Conservation (phyloP, 1,284 basidiomycete genomes). For the Trametes sp. region DNA sequence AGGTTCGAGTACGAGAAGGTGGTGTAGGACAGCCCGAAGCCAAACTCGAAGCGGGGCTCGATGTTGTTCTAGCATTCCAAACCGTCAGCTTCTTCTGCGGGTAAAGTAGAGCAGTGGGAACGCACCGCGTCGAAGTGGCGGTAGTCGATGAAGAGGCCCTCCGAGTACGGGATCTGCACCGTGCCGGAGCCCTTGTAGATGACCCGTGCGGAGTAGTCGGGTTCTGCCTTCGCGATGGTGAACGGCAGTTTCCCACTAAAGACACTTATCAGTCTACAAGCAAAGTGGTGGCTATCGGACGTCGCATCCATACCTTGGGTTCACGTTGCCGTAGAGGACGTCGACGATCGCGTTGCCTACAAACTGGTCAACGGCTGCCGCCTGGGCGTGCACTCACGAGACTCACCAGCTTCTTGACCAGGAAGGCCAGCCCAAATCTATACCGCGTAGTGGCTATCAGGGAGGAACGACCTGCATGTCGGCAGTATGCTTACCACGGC, state of each 20-base stretch:
- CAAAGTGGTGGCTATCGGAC: neutral
- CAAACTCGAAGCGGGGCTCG: conserved; percentile 48
- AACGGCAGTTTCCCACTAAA: conserved; percentile 72
- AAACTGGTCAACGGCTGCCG: neutral
- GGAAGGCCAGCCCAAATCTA: conserved; percentile 44
- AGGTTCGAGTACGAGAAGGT: conserved; percentile 48
- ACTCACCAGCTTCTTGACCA: conserved; percentile 57
- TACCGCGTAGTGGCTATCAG: too few species aligned
- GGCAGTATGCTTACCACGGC: conserved; percentile 33
- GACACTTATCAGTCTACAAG: neutral
- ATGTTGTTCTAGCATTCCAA: conserved; percentile 36
- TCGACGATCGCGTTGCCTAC: conserved; percentile 61
- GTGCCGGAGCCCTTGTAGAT: conserved; percentile 45
- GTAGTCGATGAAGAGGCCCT: conserved; percentile 76
- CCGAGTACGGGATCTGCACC: conserved; percentile 62
- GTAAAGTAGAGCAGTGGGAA: conserved; percentile 11
- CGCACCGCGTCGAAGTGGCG: conserved; percentile 75
- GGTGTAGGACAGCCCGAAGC: conserved; percentile 52
- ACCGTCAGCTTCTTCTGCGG: neutral
- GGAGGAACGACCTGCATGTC: neutral
- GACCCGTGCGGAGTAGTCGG: conserved; percentile 72
- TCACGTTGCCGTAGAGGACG: conserved; percentile 54
- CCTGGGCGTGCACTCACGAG: neutral
- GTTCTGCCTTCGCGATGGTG: conserved; percentile 72
- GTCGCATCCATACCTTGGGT: conserved; percentile 41